Conservation (phyloP, 1,284 basidiomycete species). For the Irpex lacteus region DNA sequence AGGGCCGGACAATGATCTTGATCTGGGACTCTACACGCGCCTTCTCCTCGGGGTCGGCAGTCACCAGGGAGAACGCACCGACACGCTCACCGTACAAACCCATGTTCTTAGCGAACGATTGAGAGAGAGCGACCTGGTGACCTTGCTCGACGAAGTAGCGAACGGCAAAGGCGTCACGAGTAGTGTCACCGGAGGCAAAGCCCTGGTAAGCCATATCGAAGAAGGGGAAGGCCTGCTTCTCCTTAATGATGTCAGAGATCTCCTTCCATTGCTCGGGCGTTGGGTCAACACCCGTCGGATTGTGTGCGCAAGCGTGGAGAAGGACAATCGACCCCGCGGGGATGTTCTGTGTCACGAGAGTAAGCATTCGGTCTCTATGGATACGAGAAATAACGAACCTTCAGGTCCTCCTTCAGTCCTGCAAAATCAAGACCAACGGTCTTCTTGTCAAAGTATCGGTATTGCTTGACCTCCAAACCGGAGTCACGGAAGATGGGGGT, state of each 20-base stretch:
- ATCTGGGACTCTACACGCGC: conserved; percentile 90
- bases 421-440: conserved; percentile 94
- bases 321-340: conserved; percentile 81
- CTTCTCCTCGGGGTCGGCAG: conserved; percentile 75
- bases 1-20: conserved; percentile 95
- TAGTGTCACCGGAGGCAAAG: conserved; percentile 87
- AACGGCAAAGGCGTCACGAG: conserved; percentile 91
- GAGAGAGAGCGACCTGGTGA: conserved; percentile 83
- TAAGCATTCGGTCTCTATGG: background rate
- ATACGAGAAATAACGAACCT: conserved; percentile 41
- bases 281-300: conserved; percentile 97
- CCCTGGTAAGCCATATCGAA: conserved; percentile 99
- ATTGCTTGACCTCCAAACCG: conserved; percentile 89
- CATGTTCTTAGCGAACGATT: conserved; percentile 99
- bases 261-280: conserved; percentile 92
- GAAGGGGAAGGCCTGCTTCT: conserved; percentile 89
- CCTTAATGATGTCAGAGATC: conserved; percentile 85
- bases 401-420: conserved; percentile 86
- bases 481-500: conserved; percentile 86
- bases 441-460: conserved; percentile 94
- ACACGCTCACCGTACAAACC: conserved; percentile 97
- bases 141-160: conserved; percentile 92
- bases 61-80: conserved; percentile 90
- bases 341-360: conserved; percentile 48
- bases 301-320: conserved; percentile 94